Base-by-base conservation (phyloP, 495 filamentous ascomycete species). In the Penicillium coprophilum region DNA sequence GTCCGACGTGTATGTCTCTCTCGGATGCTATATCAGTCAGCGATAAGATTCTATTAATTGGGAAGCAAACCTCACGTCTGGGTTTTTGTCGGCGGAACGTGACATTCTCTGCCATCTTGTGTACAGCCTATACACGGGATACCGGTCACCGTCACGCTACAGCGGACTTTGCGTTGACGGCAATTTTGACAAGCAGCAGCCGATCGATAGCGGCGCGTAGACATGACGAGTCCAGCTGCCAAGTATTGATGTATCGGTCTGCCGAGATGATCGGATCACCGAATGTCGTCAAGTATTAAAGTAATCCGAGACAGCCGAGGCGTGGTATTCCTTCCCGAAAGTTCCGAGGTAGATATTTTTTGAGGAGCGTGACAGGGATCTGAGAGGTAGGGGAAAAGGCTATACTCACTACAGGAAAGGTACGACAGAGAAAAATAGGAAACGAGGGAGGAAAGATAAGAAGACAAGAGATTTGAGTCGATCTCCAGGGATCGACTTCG, bases 161-260 rank as follows among this genome's bases (percentile, higher is more conserved):
- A 73, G 17, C 70, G 70, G 2, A 73, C 70, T 57, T 71, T 73
- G 13, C 70, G 70, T 49, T 65, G 56, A 13, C 70, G 64, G 43
- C 70, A 73, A 17, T 56, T 44, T 12, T 71, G 59, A 31, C 70
- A 73, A 2, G 70, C 70, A 17, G 71, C 60, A 8, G 64, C 57
- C 0, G 70, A 73, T 40, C 68, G 56, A 50, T 68, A 62, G 69
- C 76, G 67, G 65, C 73, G 63, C 40, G 64, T 45, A 23, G 39
- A 58, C 57, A 38, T 53, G 23, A 66, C 49, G 73, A 67, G 34
- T 66, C 75, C 27, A 8, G 6, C 12, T 53, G 72, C 70, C 43
- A 57, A 38, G n/a, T 34, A 32, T 21, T 31, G 23, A 32, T 19
- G 4, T 39, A 6, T 43, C 34, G 19, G 11, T 36, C 24, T 39